A percentile compares a stretch with the other conserved stretches of the same genome.
Conservation (phyloP, 2,329 filamentous ascomycete genomes). For the Calonectria pteridis region DNA sequence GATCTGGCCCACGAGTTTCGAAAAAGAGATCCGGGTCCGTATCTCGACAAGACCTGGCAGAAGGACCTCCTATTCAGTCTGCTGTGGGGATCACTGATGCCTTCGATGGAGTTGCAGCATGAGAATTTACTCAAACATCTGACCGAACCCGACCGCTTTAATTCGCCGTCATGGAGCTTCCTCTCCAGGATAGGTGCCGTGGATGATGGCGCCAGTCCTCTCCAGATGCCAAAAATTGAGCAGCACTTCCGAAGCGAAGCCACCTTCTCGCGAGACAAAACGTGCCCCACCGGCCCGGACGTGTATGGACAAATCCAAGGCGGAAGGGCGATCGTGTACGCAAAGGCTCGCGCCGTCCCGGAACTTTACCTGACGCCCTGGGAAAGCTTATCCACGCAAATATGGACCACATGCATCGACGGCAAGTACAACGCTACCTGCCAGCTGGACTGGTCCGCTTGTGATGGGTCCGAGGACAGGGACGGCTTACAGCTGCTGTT, state of each 20-base stretch:
- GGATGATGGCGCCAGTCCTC: background rate
- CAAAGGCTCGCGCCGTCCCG: background rate
- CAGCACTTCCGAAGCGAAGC: background rate
- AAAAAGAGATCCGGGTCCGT: background rate
- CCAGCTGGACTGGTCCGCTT: background rate
- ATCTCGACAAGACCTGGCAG: background rate
- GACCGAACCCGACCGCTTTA: background rate
- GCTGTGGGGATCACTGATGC: background rate
- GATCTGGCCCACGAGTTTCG: background rate
- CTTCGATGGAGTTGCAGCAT: background rate
- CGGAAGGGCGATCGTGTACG: background rate
- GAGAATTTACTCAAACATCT: background rate
- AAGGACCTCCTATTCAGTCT: background rate
- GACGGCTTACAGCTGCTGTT: background rate
- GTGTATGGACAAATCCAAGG: background rate
- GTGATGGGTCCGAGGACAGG: background rate
- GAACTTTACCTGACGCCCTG: background rate
- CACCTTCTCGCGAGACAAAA: background rate
- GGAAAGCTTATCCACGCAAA: background rate
- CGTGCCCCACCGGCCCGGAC: background rate
- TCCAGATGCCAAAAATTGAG: background rate
- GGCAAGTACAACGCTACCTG: background rate
- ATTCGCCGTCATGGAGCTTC: background rate
- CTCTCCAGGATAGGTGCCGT: background rate
- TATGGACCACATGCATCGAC: background rate